Conservation (phyloP, 2,329 filamentous ascomycete species). For the Venturia nashicola region DNA sequence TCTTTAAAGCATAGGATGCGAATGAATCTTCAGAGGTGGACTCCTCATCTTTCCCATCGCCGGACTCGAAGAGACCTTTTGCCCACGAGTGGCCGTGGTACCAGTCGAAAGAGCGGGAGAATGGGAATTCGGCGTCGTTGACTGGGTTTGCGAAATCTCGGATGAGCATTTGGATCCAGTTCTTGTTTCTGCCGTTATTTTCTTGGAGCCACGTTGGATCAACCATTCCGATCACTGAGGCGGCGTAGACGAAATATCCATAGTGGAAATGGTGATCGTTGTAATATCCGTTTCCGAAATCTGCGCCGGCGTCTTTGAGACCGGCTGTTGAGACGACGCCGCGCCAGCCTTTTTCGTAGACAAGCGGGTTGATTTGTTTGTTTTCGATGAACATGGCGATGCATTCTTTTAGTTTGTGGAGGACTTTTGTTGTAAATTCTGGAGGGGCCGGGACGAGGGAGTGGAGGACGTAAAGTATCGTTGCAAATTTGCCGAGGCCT, state of each 20-base stretch:
- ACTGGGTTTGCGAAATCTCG: slow-evolving; percentile 75
- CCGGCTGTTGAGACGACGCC: slow-evolving; percentile 68
- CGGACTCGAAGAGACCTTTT: slow-evolving; percentile 58
- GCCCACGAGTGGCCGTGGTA: slow-evolving; percentile 93
- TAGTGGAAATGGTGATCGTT: slow-evolving; percentile 51
- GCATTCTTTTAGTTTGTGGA: slow-evolving; percentile 36
- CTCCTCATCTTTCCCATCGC: slow-evolving; percentile 74
- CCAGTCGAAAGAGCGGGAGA: slow-evolving; percentile 81
- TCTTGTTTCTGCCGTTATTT: slow-evolving; percentile 47
- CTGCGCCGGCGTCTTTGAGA: slow-evolving; percentile 54
- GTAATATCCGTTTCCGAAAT: slow-evolving; percentile 86
- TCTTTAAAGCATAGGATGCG: slow-evolving; percentile 76
- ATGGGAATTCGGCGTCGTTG: slow-evolving; percentile 64
- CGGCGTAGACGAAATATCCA: slow-evolving; percentile 80
- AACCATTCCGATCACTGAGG: slow-evolving; percentile 68
- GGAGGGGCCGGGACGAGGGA: slow-evolving; percentile 31
- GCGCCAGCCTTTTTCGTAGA: slow-evolving; percentile 54
- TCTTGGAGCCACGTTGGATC: slow-evolving; percentile 58
- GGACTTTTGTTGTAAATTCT: slow-evolving; percentile 35
- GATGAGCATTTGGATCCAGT: slow-evolving; percentile 71
- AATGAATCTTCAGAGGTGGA: slow-evolving; percentile 85
- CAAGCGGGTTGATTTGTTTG: slow-evolving; percentile 34
- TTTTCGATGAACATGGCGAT: slow-evolving; percentile 35
- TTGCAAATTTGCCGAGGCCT: slow-evolving; percentile 26
- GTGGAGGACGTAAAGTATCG: slow-evolving; percentile 33